Evolutionary conservation across 208 protist species (phyloP).

Genomic region (Zelonia costaricensis): DNA sequence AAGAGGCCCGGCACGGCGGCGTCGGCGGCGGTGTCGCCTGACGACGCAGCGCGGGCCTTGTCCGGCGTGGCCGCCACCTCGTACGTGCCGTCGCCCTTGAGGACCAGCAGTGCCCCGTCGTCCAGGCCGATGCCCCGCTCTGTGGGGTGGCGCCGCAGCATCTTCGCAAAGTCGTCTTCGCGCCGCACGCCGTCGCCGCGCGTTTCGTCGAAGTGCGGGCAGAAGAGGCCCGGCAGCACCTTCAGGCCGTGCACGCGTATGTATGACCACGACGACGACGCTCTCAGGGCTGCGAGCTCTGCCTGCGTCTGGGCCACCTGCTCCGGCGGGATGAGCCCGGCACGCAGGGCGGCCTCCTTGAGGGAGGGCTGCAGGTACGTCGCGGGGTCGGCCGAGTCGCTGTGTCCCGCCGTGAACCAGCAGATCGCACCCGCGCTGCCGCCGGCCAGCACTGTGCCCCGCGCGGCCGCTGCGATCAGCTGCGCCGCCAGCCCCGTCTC

Average conservation of each 20-base stretch:
- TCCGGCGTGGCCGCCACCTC: conserved; percentile 57
- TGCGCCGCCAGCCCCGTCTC: conserved; percentile 69
- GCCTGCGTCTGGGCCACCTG: conserved; percentile 24
- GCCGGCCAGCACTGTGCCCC: conserved; percentile 68
- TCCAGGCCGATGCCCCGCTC: conserved; percentile 89
- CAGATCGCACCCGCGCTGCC: conserved; percentile 90
- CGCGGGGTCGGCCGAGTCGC: conserved; percentile 85
- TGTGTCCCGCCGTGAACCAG: conserved; percentile 90
- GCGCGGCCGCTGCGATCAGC: conserved; percentile 39
- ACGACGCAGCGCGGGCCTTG: conserved; percentile 36
- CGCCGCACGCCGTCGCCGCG: conserved; percentile 75
- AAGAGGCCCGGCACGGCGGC: conserved; percentile 45
- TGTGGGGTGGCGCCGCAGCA: conserved; percentile 87
- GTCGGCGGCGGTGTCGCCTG: conserved; percentile 3
- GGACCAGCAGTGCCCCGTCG: conserved; percentile 80
- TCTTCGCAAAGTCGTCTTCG: conserved; percentile 77
- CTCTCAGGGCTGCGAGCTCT: conserved; percentile 15
- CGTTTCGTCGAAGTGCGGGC: conserved; percentile 80
- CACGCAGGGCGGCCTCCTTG: conserved; percentile 15
- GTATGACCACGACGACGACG: conserved; percentile 72
- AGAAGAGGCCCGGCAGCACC: conserved; percentile 84
- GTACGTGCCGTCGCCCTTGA: conserved; percentile 74
- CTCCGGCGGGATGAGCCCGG: conserved; percentile 9
- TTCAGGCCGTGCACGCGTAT: conserved; percentile 84
- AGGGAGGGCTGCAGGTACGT: conserved; percentile 70